Evolutionary conservation across 2,329 filamentous ascomycete genomes (phyloP).

Genomic region (Massarina eburnea): DNA sequence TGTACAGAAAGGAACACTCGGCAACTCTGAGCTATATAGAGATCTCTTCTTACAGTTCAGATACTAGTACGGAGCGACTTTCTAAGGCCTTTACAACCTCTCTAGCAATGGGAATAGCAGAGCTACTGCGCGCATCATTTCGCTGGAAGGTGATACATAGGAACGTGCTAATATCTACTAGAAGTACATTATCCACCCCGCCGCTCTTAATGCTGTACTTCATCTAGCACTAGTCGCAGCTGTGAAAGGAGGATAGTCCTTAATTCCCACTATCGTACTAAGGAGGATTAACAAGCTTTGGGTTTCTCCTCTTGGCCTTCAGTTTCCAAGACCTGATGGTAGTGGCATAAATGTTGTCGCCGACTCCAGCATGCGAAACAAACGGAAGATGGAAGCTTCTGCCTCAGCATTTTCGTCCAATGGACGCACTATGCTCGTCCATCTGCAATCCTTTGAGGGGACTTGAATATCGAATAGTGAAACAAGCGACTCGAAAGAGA

Average conservation of each 20-base stretch:
- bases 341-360: not conserved
- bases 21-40: not conserved
- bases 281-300: not conserved
- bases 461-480: not conserved
- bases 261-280: constrained; percentile 1
- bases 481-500: not conserved
- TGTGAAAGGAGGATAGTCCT: not conserved
- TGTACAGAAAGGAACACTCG: not conserved
- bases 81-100: not conserved
- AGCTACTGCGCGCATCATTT: not conserved
- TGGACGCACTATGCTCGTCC: not conserved
- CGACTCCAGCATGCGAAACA: not conserved
- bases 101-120: not conserved
- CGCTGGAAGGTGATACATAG: not conserved
- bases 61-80: constrained; percentile 3
- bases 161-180: not conserved
- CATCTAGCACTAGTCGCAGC: constrained; percentile 2
- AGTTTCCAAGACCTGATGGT: not conserved
- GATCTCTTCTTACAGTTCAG: not conserved
- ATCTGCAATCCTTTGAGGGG: not conserved
- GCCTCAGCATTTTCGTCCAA: not conserved
- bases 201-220: constrained; percentile 3
- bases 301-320: not conserved
- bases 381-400: constrained; percentile 1
- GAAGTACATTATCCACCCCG: constrained; percentile 2